Evolutionary conservation across 768 basidiomycete genomes (phyloP), one percentile per base, ranked within the genome.

Genomic region (Lactarius pseudohatsudake): DNA sequence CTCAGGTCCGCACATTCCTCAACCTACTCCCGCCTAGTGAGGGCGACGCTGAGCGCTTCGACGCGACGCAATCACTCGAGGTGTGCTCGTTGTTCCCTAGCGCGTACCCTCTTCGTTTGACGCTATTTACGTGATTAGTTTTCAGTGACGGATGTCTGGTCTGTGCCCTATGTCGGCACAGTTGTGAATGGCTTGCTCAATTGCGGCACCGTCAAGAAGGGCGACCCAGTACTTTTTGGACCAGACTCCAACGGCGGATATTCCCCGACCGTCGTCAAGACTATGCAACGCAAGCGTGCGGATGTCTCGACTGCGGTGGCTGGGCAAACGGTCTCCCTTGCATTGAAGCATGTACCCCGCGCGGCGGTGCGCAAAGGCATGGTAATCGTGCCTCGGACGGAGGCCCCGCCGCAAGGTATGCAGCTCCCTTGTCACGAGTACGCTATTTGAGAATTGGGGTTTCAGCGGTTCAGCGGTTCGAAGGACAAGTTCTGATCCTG

Each of bases 221-320:
- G 94, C 30, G 94, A 98, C 73, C 75, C 86, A 1, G 86, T 96
- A 32, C 76, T 94, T 26, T 79, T 97, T 57, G 97, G 96, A 1
- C 97, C 97, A 1, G 97, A 99, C 75, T 86, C 92, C 0, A 92
- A 94, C 61, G 96, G 96, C 2, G 88, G 91, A 72, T 98, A 89
- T 76, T 85, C 87, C 68, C 82, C 84, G 45, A 92, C 92, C 0
- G 79, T 86, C 10, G 80, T 99, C 68, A 94, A 92, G 80, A 91
- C 87, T 70, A 99, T 99, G 79, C 96, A 98, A 78, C 85, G 96
- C 65, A 99, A 98, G 76, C 79, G 92, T 40, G 94, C 91, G 26
- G 82, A 88, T 62, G 94, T 99, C 3, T 81, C 81, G 18, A 82
- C 83, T 16, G 97, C 93, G 0, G 96, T 98, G 72, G 97, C 97